These are phyloP conservation scores for Trametes cingulata DNA, from an alignment of 768 basidiomycete species.

Conservation along the genomic window DNA sequence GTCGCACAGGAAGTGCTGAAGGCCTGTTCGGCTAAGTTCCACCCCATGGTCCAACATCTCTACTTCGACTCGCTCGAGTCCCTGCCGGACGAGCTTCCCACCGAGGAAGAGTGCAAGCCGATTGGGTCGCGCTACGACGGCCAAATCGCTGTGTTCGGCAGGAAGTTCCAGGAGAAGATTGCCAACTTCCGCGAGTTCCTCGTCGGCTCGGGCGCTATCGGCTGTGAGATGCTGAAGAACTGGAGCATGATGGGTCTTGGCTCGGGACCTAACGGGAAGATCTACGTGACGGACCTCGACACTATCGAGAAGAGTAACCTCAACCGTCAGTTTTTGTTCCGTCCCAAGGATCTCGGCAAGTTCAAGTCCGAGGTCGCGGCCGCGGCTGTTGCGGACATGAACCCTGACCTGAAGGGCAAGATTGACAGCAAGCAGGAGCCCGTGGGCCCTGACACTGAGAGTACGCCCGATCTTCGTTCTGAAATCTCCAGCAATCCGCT, in stretches of 20 bases:
- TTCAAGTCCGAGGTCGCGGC: slow-evolving; percentile 97
- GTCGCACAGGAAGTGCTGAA: slow-evolving; percentile 98
- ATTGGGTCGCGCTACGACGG: slow-evolving; percentile 85
- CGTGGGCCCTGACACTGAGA: slow-evolving; percentile 90
- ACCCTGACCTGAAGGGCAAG: slow-evolving; percentile 83
- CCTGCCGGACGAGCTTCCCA: slow-evolving; percentile 71
- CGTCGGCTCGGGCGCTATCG: slow-evolving; percentile 98
- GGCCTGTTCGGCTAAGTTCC: slow-evolving; percentile 96
- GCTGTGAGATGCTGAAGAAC: slow-evolving; percentile 99
- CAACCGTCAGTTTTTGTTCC: slow-evolving; percentile 97
- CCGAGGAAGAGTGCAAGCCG: slow-evolving; percentile 83
- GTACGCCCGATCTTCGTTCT: too few relatives aligned
- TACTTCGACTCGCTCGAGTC: slow-evolving; percentile 99
- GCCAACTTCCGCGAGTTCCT: slow-evolving; percentile 90
- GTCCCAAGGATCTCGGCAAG: slow-evolving; percentile 92
- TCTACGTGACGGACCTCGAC: slow-evolving; percentile 96
- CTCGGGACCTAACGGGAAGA: slow-evolving; percentile 71
- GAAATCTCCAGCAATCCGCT: too few relatives aligned
- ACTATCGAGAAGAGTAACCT: slow-evolving; percentile 99
- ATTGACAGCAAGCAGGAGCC: slow-evolving; percentile 89
- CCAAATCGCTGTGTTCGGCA: slow-evolving; percentile 96
- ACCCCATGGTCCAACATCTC: slow-evolving; percentile 91
- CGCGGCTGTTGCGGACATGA: slow-evolving; percentile 92
- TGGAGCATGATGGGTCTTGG: slow-evolving; percentile 99
- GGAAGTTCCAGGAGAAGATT: slow-evolving; percentile 89